phyloP scores from a whole-genome alignment of 139 green algal genomes.

The Chlamydomonas schloesseri region DNA sequence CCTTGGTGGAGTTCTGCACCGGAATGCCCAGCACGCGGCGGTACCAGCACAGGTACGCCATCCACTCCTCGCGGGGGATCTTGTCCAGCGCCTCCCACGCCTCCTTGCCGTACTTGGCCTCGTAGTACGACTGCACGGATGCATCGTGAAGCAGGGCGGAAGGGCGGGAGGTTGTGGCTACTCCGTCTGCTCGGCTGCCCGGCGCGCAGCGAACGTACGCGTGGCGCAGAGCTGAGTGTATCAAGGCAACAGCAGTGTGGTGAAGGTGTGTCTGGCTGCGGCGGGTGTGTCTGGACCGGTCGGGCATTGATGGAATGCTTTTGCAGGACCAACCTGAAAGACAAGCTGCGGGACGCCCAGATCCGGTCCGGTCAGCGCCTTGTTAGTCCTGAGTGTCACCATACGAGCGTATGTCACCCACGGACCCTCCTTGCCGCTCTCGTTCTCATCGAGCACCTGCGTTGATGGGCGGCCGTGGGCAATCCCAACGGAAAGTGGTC shows the following conservation, averaged over 20 bases:
- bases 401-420: slow-evolving; percentile 63
- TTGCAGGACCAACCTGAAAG: slow-evolving; percentile 33
- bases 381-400: slow-evolving; percentile 61
- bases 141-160: background rate
- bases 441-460: slow-evolving; percentile 53
- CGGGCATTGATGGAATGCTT: too few relatives aligned
- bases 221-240: too few relatives aligned
- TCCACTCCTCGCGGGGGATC: slow-evolving; percentile 59
- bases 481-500: too few relatives aligned
- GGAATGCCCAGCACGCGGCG: slow-evolving; percentile 51
- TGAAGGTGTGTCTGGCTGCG: too few relatives aligned
- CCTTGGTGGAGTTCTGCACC: slow-evolving; percentile 44
- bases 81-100: slow-evolving; percentile 59
- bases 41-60: slow-evolving; percentile 65
- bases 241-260: too few relatives aligned
- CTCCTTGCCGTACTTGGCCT: slow-evolving; percentile 50
- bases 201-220: too few relatives aligned
- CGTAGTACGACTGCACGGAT: slow-evolving; percentile 47
- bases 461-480: too few relatives aligned
- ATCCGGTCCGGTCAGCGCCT: slow-evolving; percentile 56
- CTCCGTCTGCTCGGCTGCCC: background rate
- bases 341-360: slow-evolving; percentile 55
- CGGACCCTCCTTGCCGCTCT: slow-evolving; percentile 48
- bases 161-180: background rate
- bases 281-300: too few relatives aligned